These are phyloP conservation scores for Euphorbia peplus DNA, from an alignment of 345 rosid species.

Conservation along the genomic window DNA sequence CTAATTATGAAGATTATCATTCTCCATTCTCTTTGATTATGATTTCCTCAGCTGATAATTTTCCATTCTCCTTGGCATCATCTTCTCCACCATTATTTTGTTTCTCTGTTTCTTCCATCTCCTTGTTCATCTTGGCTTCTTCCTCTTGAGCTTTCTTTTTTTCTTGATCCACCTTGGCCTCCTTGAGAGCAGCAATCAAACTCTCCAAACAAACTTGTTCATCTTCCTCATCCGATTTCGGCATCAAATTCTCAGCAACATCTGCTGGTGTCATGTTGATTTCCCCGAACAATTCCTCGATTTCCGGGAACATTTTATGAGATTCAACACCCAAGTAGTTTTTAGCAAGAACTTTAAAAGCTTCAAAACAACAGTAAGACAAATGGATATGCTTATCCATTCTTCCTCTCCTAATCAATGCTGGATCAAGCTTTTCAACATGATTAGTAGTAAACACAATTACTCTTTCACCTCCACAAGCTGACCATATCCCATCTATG, in stretches of 20 bases:
- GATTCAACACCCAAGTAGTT: constrained; percentile 6
- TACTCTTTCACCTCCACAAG: constrained; percentile 18
- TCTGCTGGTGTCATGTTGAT: constrained; percentile 16
- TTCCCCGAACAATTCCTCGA: constrained; percentile 10
- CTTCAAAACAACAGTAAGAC: constrained; percentile 19
- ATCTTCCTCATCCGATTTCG: constrained; percentile 5
- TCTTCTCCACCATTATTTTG: too few relatives aligned
- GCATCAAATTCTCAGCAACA: constrained; percentile 17
- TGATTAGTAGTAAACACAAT: constrained; percentile 21
- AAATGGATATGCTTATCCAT: constrained; percentile 17
- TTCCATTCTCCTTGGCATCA: background rate
- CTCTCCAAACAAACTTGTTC: constrained; percentile 5
- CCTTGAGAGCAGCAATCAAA: constrained; percentile 14
- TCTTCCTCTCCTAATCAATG: constrained; percentile 18
- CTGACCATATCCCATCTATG: constrained; percentile 22
- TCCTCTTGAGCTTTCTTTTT: background rate
- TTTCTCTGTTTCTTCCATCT: background rate
- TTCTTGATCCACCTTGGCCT: background rate
- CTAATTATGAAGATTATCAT: too few relatives aligned
- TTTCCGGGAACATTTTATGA: background rate
- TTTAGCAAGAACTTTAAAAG: constrained; percentile 12
- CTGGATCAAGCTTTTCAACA: constrained; percentile 23
- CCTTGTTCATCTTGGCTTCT: background rate
- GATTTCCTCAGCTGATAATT: too few relatives aligned
- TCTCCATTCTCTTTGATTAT: too few relatives aligned